These are phyloP conservation scores for Cryptococcus neoformans DNA, from an alignment of 1,284 basidiomycete genomes.

Conservation along the genomic window DNA sequence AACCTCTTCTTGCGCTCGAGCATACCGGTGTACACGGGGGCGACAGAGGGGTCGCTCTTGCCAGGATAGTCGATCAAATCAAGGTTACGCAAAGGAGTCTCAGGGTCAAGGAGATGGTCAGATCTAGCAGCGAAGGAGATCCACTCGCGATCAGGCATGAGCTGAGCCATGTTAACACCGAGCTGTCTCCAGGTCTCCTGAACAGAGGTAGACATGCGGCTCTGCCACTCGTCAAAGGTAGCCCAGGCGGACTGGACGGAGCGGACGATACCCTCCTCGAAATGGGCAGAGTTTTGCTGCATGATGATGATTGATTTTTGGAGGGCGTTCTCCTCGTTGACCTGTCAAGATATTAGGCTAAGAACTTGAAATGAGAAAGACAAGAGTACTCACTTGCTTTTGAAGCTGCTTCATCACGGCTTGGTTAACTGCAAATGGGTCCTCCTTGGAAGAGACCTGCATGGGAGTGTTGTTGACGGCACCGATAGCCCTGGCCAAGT, in stretches of 20 bases:
- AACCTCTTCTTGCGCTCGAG: conserved; percentile 97
- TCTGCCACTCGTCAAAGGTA: conserved; percentile 96
- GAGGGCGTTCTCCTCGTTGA: conserved; percentile 95
- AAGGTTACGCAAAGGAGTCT: conserved; percentile 84
- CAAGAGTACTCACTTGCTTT: conserved; percentile 58
- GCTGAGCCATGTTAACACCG: conserved; percentile 72
- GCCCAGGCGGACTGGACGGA: conserved; percentile 96
- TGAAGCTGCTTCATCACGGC: conserved; percentile 82
- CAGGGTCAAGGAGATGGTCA: conserved; percentile 95
- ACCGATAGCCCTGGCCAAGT: conserved; percentile 82
- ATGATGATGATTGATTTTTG: conserved; percentile 99
- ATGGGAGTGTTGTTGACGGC: conserved; percentile 95
- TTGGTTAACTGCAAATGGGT: conserved; percentile 79
- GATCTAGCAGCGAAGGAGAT: conserved; percentile 90
- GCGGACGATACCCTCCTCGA: conserved; percentile 94
- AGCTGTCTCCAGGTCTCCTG: conserved; percentile 78
- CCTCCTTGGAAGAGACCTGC: conserved; percentile 73
- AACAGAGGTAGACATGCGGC: conserved; percentile 74
- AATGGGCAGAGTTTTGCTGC: conserved; percentile 96
- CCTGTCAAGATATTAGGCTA: conserved; percentile 46
- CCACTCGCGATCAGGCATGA: conserved; percentile 94
- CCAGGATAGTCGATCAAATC: conserved; percentile 81
- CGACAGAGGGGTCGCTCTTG: conserved; percentile 87
- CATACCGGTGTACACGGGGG: conserved; percentile 84
- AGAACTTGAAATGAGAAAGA: not conserved